A percentile compares a stretch with the other conserved stretches of the same genome.
phyloP scores from a whole-genome alignment of 495 filamentous ascomycete species.

The Talaromyces nanjingensis region DNA sequence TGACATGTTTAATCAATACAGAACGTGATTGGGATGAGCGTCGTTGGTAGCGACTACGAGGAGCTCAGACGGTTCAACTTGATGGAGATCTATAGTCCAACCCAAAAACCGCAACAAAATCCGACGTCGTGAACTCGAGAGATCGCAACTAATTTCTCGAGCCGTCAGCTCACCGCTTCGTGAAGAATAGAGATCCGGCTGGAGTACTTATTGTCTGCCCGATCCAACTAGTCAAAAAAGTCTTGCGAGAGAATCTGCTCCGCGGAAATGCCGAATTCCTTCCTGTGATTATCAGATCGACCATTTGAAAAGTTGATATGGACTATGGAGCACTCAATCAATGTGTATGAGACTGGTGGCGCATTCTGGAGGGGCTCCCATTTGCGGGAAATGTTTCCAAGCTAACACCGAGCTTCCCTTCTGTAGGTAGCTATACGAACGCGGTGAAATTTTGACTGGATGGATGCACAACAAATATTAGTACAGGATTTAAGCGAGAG shows the following conservation, averaged over 20 bases:
- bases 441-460: not conserved
- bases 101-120: slow-evolving; percentile 18
- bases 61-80: slow-evolving; percentile 66
- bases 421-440: not conserved
- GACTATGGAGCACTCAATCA: not conserved
- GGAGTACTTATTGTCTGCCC: not conserved
- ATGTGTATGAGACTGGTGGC: not conserved
- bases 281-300: not conserved
- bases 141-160: not conserved
- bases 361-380: not conserved
- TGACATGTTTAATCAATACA: slow-evolving; percentile 20
- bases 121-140: not conserved
- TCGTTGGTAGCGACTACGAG: slow-evolving; percentile 64
- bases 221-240: not conserved
- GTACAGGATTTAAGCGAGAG: not conserved
- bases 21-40: slow-evolving; percentile 75
- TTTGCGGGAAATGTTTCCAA: not conserved
- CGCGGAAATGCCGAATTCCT: not conserved
- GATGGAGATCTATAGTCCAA: slow-evolving; percentile 54
- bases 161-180: not conserved
- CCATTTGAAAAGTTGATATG: not conserved
- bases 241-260: not conserved
- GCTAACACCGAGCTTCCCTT: not conserved
- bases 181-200: not conserved
- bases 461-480: not conserved